A percentile compares a stretch with the other conserved stretches of the same genome.
phyloP scores from a whole-genome alignment of 2,329 filamentous ascomycete species.

The Cercospora canescens region DNA sequence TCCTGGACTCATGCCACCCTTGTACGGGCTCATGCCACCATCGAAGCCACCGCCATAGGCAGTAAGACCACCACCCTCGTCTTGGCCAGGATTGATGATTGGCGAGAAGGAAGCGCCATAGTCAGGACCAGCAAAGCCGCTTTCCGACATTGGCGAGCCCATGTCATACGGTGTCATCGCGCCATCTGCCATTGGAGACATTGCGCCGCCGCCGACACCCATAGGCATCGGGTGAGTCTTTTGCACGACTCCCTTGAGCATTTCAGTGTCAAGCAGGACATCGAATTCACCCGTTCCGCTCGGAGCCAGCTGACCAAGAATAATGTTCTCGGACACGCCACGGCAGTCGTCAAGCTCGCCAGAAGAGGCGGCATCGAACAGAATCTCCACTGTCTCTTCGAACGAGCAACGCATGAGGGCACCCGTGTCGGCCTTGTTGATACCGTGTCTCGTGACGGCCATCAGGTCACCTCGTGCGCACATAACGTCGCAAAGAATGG shows the following conservation, averaged over 20 bases:
- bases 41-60: slow-evolving; percentile 66
- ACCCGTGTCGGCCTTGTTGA: slow-evolving; percentile 96
- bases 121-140: slow-evolving; percentile 59
- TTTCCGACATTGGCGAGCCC: slow-evolving; percentile 63
- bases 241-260: slow-evolving; percentile 93
- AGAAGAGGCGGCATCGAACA: slow-evolving; percentile 90
- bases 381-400: slow-evolving; percentile 97
- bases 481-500: slow-evolving; percentile 95
- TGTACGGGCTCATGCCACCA: slow-evolving; percentile 66
- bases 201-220: slow-evolving; percentile 77
- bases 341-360: slow-evolving; percentile 97
- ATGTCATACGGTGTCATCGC: slow-evolving; percentile 91
- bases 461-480: slow-evolving; percentile 91
- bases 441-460: slow-evolving; percentile 95
- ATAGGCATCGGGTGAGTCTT: slow-evolving; percentile 53
- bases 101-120: slow-evolving; percentile 69
- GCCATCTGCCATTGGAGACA: slow-evolving; percentile 62
- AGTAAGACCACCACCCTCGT: slow-evolving; percentile 57
- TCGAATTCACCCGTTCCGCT: slow-evolving; percentile 98
- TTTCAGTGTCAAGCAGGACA: slow-evolving; percentile 86
- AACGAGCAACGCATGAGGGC: slow-evolving; percentile 99
- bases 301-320: slow-evolving; percentile 94
- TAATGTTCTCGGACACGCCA: slow-evolving; percentile 98
- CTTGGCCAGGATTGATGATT: slow-evolving; percentile 64
- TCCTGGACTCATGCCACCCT: slow-evolving; percentile 49